phyloP scores from a whole-genome alignment of 495 filamentous ascomycete genomes.

The Neurospora africana region DNA sequence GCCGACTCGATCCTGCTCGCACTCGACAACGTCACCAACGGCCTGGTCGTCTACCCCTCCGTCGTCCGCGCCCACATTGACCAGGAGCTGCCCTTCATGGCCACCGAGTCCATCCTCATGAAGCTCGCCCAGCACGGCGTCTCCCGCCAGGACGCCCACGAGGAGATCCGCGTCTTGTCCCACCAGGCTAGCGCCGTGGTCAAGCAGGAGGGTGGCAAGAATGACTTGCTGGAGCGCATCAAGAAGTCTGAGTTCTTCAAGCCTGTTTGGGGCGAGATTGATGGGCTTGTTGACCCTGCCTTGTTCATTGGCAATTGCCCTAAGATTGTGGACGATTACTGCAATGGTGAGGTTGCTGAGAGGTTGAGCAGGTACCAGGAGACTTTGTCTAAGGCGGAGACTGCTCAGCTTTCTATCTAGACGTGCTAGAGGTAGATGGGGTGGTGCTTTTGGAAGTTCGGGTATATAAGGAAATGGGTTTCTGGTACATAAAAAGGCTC shows the following conservation, averaged over 20 bases:
- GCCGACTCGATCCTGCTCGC: constrained; percentile 75
- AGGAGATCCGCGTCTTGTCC: constrained; percentile 80
- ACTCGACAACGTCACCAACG: constrained; percentile 72
- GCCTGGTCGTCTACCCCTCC: constrained; percentile 78
- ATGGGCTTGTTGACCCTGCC: constrained; percentile 58
- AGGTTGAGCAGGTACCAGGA: constrained; percentile 18
- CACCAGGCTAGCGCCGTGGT: constrained; percentile 74
- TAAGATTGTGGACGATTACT: constrained; percentile 38
- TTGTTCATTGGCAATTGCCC: constrained; percentile 54
- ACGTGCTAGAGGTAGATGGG: not conserved
- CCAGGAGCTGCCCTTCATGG: constrained; percentile 85
- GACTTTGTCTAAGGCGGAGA: constrained; percentile 9
- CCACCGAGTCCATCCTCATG: constrained; percentile 84
- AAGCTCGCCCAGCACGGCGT: constrained; percentile 62
- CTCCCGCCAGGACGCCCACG: constrained; percentile 84
- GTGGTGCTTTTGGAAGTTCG: not conserved
- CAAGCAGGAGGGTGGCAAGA: constrained; percentile 64
- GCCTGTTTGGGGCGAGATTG: constrained; percentile 68
- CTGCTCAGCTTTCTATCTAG: constrained; percentile 23
- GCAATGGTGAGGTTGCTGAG: constrained; percentile 16
- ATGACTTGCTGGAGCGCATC: constrained; percentile 79
- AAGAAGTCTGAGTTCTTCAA: constrained; percentile 66
- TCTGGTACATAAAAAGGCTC: not conserved
- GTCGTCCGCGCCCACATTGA: constrained; percentile 59
- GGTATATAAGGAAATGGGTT: not conserved